Conservation (phyloP, 352 stramenopile genomes). For the Globisporangium sylvaticum region DNA sequence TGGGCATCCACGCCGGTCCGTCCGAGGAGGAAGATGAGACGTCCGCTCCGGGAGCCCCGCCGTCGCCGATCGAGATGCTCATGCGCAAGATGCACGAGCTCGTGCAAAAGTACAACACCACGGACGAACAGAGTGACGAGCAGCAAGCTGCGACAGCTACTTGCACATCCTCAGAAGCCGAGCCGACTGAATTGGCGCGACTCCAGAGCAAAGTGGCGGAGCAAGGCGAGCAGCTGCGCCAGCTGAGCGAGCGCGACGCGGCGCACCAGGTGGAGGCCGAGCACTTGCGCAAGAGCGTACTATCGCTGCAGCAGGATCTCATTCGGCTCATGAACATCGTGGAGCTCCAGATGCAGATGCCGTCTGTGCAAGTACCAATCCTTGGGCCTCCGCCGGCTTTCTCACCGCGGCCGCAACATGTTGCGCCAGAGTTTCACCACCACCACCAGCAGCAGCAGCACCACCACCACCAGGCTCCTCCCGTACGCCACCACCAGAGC, state of each 20-base stretch:
- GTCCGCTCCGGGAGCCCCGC: neutral
- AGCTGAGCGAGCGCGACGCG: conserved; percentile 33
- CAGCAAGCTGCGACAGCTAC: neutral
- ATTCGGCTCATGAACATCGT: conserved; percentile 76
- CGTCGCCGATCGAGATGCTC: conserved; percentile 42
- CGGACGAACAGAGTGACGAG: neutral
- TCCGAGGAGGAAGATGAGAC: neutral
- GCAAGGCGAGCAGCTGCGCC: conserved; percentile 26
- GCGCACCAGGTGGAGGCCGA: conserved; percentile 36
- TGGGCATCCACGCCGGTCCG: conserved; percentile 4
- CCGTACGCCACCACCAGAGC: neutral
- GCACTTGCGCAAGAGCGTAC: conserved; percentile 54
- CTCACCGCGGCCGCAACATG: neutral
- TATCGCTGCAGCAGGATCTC: conserved; percentile 68
- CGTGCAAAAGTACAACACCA: conserved; percentile 39
- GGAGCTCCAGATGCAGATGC: conserved; percentile 75
- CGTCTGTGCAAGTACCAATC: conserved; percentile 23
- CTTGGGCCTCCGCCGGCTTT: neutral
- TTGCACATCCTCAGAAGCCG: neutral
- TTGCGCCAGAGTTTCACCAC: neutral
- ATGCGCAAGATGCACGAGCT: conserved; percentile 58
- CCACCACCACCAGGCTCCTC: neutral
- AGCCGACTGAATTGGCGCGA: conserved; percentile 8
- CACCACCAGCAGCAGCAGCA: neutral
- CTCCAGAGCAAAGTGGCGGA: conserved; percentile 24